These are phyloP conservation scores for Aleurites moluccanus DNA, from an alignment of 441 rosid genomes.

Conservation along the genomic window DNA sequence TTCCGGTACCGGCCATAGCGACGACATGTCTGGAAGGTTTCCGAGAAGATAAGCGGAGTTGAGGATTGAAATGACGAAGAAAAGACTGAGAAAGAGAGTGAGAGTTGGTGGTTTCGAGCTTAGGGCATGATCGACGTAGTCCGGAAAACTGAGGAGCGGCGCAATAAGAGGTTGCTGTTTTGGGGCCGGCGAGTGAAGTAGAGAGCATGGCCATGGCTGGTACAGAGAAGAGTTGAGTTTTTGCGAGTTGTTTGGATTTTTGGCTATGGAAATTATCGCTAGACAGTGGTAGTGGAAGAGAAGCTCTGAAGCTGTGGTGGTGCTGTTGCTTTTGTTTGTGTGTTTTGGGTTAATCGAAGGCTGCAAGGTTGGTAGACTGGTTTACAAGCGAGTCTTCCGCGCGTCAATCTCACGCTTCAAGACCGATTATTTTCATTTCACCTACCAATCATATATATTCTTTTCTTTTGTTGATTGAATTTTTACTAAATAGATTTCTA, in stretches of 20 bases:
- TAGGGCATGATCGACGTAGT: slow-evolving; percentile 59
- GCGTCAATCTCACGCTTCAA: neutral
- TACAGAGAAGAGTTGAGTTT: neutral
- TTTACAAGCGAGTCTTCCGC: slow-evolving; percentile 6
- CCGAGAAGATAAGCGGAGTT: slow-evolving; percentile 48
- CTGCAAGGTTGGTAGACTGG: neutral
- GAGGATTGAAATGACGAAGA: slow-evolving; percentile 42
- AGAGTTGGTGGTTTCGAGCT: slow-evolving; percentile 28
- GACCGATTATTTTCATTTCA: neutral
- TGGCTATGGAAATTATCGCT: neutral
- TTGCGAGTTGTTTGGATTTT: slow-evolving; percentile 1
- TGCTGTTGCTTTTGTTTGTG: neutral
- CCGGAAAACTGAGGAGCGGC: slow-evolving; percentile 56
- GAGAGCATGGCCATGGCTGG: slow-evolving; percentile 57
- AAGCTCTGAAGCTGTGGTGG: slow-evolving; percentile 15
- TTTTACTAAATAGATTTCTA: too few relatives aligned
- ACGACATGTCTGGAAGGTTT: slow-evolving; percentile 56
- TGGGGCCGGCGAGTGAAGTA: slow-evolving; percentile 42
- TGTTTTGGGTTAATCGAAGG: neutral
- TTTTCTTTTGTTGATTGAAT: too few relatives aligned
- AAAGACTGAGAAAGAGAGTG: slow-evolving; percentile 40
- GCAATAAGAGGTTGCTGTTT: slow-evolving; percentile 33
- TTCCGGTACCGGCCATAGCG: slow-evolving; percentile 93
- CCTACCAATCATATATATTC: too few relatives aligned
- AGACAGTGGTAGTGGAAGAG: slow-evolving; percentile 17